Conservation (phyloP, 129 eudicot genomes). For the Smallanthus sonchifolius region DNA sequence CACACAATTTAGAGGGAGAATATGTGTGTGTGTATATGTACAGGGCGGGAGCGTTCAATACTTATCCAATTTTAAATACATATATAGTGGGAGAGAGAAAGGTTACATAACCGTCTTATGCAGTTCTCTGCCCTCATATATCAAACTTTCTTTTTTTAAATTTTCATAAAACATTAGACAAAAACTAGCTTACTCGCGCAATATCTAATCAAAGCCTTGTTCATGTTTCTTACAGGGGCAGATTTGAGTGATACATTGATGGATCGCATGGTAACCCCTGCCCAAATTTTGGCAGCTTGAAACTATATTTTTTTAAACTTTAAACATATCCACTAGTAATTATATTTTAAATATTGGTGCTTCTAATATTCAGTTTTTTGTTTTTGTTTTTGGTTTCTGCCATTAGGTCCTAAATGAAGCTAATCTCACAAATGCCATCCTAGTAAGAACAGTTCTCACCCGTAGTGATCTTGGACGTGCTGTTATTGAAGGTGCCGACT, state of each 20-base stretch:
- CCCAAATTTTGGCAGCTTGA: constrained; percentile 1
- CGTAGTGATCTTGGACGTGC: constrained; percentile 98
- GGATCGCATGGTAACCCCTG: constrained; percentile 90
- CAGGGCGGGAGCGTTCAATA: neutral
- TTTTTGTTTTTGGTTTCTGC: constrained; percentile 4
- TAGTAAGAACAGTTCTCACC: constrained; percentile 84
- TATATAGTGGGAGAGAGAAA: neutral
- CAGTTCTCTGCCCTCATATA: neutral
- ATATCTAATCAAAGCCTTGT: constrained; percentile 3
- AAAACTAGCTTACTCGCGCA: neutral
- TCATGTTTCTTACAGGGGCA: constrained; percentile 60
- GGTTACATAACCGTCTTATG: neutral
- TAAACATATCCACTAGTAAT: neutral
- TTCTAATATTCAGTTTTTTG: neutral
- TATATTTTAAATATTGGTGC: neutral
- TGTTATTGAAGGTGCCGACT: constrained; percentile 92
- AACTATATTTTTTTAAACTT: neutral
- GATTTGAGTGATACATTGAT: constrained; percentile 95
- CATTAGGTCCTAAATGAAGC: constrained; percentile 85
- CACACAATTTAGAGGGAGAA: neutral
- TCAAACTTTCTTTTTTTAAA: neutral
- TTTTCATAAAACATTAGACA: neutral
- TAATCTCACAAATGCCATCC: constrained; percentile 86
- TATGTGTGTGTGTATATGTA: neutral
- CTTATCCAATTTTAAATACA: neutral